Conservation (phyloP, 129 eudicot genomes). For the Tanacetum coccineum region DNA sequence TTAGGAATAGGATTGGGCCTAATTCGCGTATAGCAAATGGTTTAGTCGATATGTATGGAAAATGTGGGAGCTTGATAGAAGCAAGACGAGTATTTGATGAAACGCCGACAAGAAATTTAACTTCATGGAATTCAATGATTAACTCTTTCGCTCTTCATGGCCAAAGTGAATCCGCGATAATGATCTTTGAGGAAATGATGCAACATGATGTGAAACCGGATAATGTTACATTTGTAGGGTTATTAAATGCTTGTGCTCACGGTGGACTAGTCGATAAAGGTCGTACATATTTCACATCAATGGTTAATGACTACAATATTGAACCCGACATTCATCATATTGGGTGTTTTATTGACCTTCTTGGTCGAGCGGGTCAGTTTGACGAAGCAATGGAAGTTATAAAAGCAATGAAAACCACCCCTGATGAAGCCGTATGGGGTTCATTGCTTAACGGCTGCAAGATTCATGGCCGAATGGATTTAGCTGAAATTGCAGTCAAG, state of each 20-base stretch:
- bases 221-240: conserved; percentile 58
- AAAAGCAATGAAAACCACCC: conserved; percentile 50
- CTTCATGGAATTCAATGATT: conserved; percentile 76
- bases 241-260: conserved; percentile 73
- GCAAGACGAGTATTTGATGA: conserved; percentile 50
- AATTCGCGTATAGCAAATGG: conserved; percentile 48
- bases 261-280: conserved; percentile 80
- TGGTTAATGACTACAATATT: conserved; percentile 43
- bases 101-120: conserved; percentile 37
- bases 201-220: conserved; percentile 46
- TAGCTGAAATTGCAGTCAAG: conserved; percentile 73
- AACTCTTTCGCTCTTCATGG: conserved; percentile 66
- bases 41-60: conserved; percentile 79
- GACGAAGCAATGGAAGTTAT: conserved; percentile 68
- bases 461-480: conserved; percentile 58
- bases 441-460: conserved; percentile 80
- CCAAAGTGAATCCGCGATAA: conserved; percentile 45
- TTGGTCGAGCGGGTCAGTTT: conserved; percentile 67
- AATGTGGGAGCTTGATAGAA: conserved; percentile 71
- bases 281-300: conserved; percentile 47
- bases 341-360: conserved; percentile 67
- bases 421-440: conserved; percentile 87
- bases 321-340: conserved; percentile 79
- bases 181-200: conserved; percentile 53
- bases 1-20: conserved; percentile 38